Evolutionary conservation across 495 filamentous ascomycete genomes (phyloP), one percentile per base, ranked within the genome.

Genomic region (Penicillium turbatum): DNA sequence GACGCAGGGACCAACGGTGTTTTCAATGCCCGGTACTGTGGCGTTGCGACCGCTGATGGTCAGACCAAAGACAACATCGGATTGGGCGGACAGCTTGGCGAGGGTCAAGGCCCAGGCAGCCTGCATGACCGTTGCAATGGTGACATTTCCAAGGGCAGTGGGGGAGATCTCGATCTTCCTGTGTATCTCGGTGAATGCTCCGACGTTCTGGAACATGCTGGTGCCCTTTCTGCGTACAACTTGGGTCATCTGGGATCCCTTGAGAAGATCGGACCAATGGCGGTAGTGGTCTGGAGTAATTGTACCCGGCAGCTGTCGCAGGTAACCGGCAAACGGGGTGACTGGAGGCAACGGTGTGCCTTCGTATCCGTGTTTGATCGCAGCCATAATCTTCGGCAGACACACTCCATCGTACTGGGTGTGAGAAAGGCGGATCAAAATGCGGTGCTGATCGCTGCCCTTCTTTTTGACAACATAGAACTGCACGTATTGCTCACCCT

Each of bases 361-460:
- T 40, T 76, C 68, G 60, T 84, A 87, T 0, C 72, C 71, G 16
- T 71, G 68, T 32, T 79, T 70, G 26, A 83, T 73, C 10, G 82
- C 80, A 4, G 70, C 58, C 47, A 88, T 75, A 15, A 89, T 79
- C 30, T 73, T 73, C 0, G 85, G 79, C 5, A 90, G 74, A 59
- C 80, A 88, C 1, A 88, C 77, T 32, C 84, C 87, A 57, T 89
- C 87, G 59, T 86, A 90, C 50, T 89, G 87, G 0, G 87, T 84
- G 63, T 90, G 87, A 0, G 85, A 88, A 5, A 89, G 74, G 5
- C 85, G 76, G 44, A 90, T 73, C 49, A 81, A 66, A 38, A 90
- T 83, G n/a, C 77, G 79, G 62, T 81, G 76, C 6, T 67, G 72
- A 34, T 77, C 65, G 12, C 67, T 73, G 7, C 64, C 63, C 46